phyloP scores from a whole-genome alignment of 768 basidiomycete genomes.

The Naganishia vaughanmartiniae region DNA sequence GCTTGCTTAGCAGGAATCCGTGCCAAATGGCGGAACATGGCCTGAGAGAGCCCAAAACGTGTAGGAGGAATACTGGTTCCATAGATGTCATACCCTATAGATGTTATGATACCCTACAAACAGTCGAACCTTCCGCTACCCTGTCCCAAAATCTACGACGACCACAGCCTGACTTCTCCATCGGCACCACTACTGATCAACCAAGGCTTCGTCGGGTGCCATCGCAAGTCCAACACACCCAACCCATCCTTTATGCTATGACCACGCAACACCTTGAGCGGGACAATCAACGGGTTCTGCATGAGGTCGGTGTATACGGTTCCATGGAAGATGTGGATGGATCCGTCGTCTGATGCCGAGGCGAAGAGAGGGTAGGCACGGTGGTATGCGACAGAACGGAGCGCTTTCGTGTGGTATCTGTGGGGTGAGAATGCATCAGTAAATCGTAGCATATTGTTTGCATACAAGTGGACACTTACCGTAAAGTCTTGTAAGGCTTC shows the following conservation, averaged over 20 bases:
- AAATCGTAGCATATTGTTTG: not conserved
- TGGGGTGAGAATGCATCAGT: not conserved
- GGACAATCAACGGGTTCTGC: constrained; percentile 96
- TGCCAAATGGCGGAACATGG: constrained; percentile 21
- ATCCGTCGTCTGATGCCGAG: constrained; percentile 93
- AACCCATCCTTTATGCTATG: constrained; percentile 79
- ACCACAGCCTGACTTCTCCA: constrained; percentile 80
- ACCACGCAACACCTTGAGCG: constrained; percentile 92
- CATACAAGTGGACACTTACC: constrained; percentile 58
- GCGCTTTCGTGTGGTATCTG: constrained; percentile 90
- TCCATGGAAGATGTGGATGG: constrained; percentile 94
- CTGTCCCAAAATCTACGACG: constrained; percentile 39
- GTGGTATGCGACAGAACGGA: constrained; percentile 90
- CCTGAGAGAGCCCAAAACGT: not conserved
- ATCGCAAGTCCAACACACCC: constrained; percentile 84
- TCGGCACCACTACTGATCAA: constrained; percentile 88
- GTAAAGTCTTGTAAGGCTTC: constrained; percentile 93
- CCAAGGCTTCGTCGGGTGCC: constrained; percentile 90
- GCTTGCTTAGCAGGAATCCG: constrained; percentile 30
- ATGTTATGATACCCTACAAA: constrained; percentile 21
- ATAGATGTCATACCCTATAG: constrained; percentile 20
- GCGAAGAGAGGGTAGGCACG: constrained; percentile 93
- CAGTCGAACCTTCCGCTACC: not conserved
- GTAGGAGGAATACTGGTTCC: not conserved
- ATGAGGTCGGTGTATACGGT: constrained; percentile 91